Evolutionary conservation across 1,139 yeast genomes (phyloP), one percentile per base, ranked within the genome.

Genomic region (Geotrichum carabidarum): DNA sequence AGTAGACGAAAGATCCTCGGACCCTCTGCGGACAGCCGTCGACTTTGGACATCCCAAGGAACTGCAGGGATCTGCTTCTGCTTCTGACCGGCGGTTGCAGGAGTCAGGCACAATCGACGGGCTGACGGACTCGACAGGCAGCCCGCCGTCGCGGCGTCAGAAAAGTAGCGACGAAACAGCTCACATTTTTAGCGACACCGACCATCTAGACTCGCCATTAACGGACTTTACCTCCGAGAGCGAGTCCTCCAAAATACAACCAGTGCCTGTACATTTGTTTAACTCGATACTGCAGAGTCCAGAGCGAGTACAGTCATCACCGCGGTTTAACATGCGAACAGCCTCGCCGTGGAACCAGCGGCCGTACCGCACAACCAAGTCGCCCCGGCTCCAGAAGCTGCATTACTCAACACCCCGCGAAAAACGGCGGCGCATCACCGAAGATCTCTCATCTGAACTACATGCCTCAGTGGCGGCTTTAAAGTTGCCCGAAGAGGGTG

Each of bases 391-490:
- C 31, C 44, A 38, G 14, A 37, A 37, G 15, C 15, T 37, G 15
- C 40, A 37, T 14, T 11, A 32, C 32, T 17, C 11, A 9, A 36
- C 15, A 8, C 41, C 41, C 7, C 30, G 44, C 9, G 51, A 52
- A 27, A 48, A 48, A 30, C 44, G 50, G 22, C n/a, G 51, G 30
- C 30, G 52, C 18, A 38, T 48, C 36, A 52, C 51, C 1, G 48
- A 32, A 8, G 45, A 38, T 12, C 31, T 43, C 17, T 48, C 48
- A 31, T 22, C 45, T 2, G 50, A 46, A 11, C 30, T 51, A n/a
- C 17, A 44, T n/a, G 47, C 43, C n/a, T 35, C 47, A 5, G 49
- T 46, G 1, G 40, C 50, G 2, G 22, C 47, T 22, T 14, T 38
- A 17, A 37, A 37, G 9, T 9, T 14, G 8, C 15, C 12, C 4